Evolutionary conservation across 2,329 filamentous ascomycete genomes (phyloP), one percentile per base, ranked within the genome.

Genomic region (Magnaporthiopsis incrustans): DNA sequence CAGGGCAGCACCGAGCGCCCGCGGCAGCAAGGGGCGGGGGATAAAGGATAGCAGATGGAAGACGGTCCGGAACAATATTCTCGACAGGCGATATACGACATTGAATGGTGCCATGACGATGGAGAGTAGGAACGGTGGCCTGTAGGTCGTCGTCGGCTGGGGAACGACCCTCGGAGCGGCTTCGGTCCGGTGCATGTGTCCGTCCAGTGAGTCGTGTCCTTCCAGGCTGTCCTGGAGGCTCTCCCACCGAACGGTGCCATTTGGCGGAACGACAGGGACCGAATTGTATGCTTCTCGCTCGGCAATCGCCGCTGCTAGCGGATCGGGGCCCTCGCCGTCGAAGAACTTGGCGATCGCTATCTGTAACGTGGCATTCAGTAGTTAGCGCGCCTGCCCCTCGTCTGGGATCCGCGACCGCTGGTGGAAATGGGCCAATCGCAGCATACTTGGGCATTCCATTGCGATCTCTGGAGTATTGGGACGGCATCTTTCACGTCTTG

Each of bases 291-390:
- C 22, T 86, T 81, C n/a, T 81, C 76, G 63, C 82, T 78, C 66
- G 88, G 88, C 83, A 62, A 88, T 82, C 65, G 90, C 90, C 77
- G 95, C 91, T 65, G 90, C 89, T 25, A 94, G 79, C 15, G 86
- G 61, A 73, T 96, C 91, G 61, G 92, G 85, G 4, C 89, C 89
- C 77, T 98, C 95, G 69, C 95, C 95, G 72, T 99, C 95, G 74
- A 97, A 99, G 84, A 98, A 98, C 73, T 96, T 96, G 68, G 95
- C 87, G 68, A 99, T 94, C 65, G 95, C 94, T 71, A 98, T 97
- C 89, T 97, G 73, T 5, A 64, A 18, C 25, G 15, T 27, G 25
- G 53, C n/a, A 18, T 57, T 61, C 22, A 58, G 11, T 15, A 1
- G n/a, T 61, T 10, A 12, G 12, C 35, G 15, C 2, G 14, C 35